Evolutionary conservation across 345 rosid genomes (phyloP), one percentile per base, ranked within the genome.

Genomic region (Trapa bicornis): DNA sequence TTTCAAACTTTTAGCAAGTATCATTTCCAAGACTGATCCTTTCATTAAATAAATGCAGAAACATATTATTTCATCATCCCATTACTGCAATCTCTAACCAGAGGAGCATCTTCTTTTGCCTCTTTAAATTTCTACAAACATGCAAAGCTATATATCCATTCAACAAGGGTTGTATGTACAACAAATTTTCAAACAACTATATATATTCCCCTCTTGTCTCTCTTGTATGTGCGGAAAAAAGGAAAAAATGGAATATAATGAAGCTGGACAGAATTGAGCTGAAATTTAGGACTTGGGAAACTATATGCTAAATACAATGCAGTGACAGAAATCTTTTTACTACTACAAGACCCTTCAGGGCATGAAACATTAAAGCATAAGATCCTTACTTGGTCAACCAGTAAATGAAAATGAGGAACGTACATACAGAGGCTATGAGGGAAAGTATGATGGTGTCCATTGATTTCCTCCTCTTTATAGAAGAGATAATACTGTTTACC

Each of bases 391-490:
- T 94, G 73, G 87, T 83, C 83, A 94, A 68, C 99, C 99, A 94
- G 75, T 94, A 91, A 70, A 94, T 81, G 70, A 94, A 82, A 68
- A 94, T 91, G 69, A 91, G 96, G 79, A 94, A 89, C 1, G 87
- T 86, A 91, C 99, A 94, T 22, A 89, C 89, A 12, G 99, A 91
- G 29, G 97, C 97, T 37, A 94, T 96, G 17, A 94, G 96, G 65
- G 99, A 85, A 65, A 94, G 87, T 70, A 89, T 91, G 74, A 94
- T 83, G 22, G 96, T 80, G 73, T 94, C 99, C 97, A 89, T 83
- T 0, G 99, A 94, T 82, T 89, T 91, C 81, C 86, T 94, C 84
- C 96, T 85, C 89, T 86, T 91, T 78, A 94, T 94, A 35, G 96
- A 77, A 9, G 93, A 70, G 37, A 94, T 86, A 74, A 94, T 78